Base-by-base conservation (phyloP, 73 alveolate genomes). In the Paramecium biaurelia region DNA sequence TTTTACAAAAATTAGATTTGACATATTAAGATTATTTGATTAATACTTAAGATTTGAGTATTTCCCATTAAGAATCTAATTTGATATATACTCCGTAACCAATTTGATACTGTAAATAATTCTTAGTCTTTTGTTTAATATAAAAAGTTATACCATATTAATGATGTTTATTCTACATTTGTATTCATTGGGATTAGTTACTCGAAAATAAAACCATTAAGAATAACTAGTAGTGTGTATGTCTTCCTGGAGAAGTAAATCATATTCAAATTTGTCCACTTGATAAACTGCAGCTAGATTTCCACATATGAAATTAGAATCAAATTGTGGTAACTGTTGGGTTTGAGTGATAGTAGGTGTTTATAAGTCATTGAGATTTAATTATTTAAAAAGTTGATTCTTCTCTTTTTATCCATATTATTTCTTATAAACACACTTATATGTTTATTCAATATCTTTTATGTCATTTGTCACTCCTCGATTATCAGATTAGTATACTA, bases 161-260 rank as follows among this genome's bases (percentile, higher is more conserved):
- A 97, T 84, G 26, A 97, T 97, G 89, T 94, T 95, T 23, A 97
- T 82, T 86, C 93, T 93, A 37, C 95, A 93, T 86, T 76, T 93
- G 38, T 63, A 24, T 1, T 63, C 84, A 14, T 86, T 67, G 23
- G 92, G 85, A 35, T 92, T 93, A 26, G 26, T 84, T 8, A 95
- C 94, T 41, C 47, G 1, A 87, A 95, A 95, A 68, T 92, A 95
- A 58, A 93, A 95, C 98, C 98, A 95, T 59, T 95, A 85, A 45
- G 89, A 86, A 92, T 95, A 93, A 2, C 98, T 96, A n/a, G 58
- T 85, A 6, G 98, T 85, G 57, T 95, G 93, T 15, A 93, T 35
- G 59, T 95, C 98, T 10, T 68, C 95, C 59, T 93, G 49, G 87
- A 95, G 85, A 30, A 82, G 70, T 20, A 95, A 38, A 93, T 95